phyloP scores from a whole-genome alignment of 768 basidiomycete species.

The Termitomyces sp. region DNA sequence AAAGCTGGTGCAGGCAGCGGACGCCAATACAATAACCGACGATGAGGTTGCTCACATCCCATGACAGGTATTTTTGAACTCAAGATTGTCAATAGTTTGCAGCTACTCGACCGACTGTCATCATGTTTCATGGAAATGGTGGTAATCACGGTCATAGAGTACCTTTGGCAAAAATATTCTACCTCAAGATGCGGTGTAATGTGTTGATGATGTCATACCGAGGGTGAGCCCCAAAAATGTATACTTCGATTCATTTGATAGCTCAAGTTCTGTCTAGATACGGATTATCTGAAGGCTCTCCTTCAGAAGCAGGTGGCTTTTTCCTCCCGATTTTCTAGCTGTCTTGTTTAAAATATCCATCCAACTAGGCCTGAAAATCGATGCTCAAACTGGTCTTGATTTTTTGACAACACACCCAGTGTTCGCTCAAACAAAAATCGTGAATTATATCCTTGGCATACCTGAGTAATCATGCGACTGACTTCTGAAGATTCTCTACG shows the following conservation, averaged over 20 bases:
- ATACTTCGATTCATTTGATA: not conserved
- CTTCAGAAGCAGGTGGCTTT: slow-evolving; percentile 3
- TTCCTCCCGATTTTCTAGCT: not conserved
- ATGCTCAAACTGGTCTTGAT: slow-evolving; percentile 82
- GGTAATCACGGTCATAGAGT: slow-evolving; percentile 89
- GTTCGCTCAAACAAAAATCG: slow-evolving; percentile 65
- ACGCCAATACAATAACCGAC: slow-evolving; percentile 39
- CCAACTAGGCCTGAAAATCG: slow-evolving; percentile 68
- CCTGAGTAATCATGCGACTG: not conserved
- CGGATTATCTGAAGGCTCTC: slow-evolving; percentile 68
- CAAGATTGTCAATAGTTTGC: slow-evolving; percentile 27
- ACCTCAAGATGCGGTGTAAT: slow-evolving; percentile 74
- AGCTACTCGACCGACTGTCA: slow-evolving; percentile 69
- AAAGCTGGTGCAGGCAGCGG: slow-evolving; percentile 38
- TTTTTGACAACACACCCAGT: slow-evolving; percentile 62
- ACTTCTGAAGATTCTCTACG: slow-evolving; percentile 62
- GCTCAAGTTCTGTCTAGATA: slow-evolving; percentile 49
- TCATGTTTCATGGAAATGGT: slow-evolving; percentile 94
- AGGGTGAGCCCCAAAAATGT: slow-evolving; percentile 50
- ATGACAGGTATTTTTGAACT: not conserved
- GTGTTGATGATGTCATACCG: slow-evolving; percentile 93
- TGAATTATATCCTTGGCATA: slow-evolving; percentile 24
- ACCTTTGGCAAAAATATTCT: slow-evolving; percentile 84
- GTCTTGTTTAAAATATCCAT: not conserved
- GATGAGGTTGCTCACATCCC: slow-evolving; percentile 45